A percentile compares a stretch with the other conserved stretches of the same genome.
Conservation (phyloP, 805 yeast genomes). For the Spathaspora passalidarum region DNA sequence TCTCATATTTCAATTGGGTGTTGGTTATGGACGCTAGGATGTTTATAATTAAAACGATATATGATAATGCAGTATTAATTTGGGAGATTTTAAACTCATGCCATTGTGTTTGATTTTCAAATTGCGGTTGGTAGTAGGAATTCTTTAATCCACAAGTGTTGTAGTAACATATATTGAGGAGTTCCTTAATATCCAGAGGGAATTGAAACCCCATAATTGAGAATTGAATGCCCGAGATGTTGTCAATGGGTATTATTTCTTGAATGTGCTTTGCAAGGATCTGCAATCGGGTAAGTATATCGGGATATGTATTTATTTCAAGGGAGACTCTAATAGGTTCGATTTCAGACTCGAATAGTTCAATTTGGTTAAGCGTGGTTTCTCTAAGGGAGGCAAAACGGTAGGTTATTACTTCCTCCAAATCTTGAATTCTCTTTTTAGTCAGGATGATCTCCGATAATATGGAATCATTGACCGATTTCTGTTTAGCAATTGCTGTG, state of each 20-base stretch:
- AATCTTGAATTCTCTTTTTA: slow-evolving; percentile 20
- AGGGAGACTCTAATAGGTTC: slow-evolving; percentile 26
- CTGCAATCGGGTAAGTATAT: slow-evolving; percentile 15
- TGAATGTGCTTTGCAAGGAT: slow-evolving; percentile 14
- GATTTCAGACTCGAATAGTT: slow-evolving; percentile 23
- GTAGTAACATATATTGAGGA: slow-evolving; percentile 29
- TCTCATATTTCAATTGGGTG: slow-evolving; percentile 25
- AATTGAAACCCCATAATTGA: slow-evolving; percentile 33
- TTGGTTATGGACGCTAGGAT: slow-evolving; percentile 23
- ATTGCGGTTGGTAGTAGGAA: slow-evolving; percentile 8
- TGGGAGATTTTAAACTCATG: slow-evolving; percentile 17
- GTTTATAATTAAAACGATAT: slow-evolving; percentile 26
- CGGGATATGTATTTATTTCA: slow-evolving; percentile 18
- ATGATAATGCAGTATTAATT: slow-evolving; percentile 31
- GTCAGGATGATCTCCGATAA: slow-evolving; percentile 18
- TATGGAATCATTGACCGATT: slow-evolving; percentile 20
- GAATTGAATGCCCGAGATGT: slow-evolving; percentile 20
- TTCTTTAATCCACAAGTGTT: slow-evolving; percentile 9
- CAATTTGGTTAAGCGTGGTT: slow-evolving; percentile 19
- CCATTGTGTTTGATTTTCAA: slow-evolving; percentile 5
- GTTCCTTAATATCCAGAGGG: slow-evolving; percentile 28
- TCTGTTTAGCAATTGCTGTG: slow-evolving; percentile 18
- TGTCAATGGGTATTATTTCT: slow-evolving; percentile 26
- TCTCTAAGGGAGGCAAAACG: slow-evolving; percentile 12
- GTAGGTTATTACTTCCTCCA: slow-evolving; percentile 9